Percentiles rank a stretch among this genome's conserved stretches.
Evolutionary conservation across 352 stramenopile species (phyloP).

Genomic region (Phytophthora tubulina): DNA sequence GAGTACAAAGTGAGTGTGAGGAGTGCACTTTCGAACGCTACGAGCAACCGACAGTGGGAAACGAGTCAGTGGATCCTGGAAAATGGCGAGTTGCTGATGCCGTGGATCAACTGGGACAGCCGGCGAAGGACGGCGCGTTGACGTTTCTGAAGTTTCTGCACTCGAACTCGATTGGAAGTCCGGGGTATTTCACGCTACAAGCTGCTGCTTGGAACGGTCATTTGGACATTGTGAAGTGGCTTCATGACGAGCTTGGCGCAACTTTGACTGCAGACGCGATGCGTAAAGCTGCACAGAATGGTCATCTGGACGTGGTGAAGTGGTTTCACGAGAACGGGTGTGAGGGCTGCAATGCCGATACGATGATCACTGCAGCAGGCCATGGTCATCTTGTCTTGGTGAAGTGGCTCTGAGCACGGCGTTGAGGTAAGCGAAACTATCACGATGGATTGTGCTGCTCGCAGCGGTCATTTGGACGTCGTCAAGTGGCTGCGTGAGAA

Average conservation of each 20-base stretch:
- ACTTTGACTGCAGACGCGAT: constrained; percentile 24
- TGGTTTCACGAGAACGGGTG: constrained; percentile 36
- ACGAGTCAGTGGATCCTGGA: constrained; percentile 32
- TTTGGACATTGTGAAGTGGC: constrained; percentile 36
- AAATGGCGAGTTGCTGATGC: constrained; percentile 28
- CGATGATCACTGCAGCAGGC: constrained; percentile 23
- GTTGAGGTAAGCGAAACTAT: constrained; percentile 9
- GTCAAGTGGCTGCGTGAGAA: constrained; percentile 33
- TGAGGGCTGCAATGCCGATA: constrained; percentile 21
- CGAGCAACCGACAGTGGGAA: constrained; percentile 29
- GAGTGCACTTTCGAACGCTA: constrained; percentile 23
- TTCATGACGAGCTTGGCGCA: constrained; percentile 16
- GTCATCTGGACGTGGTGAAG: constrained; percentile 30
- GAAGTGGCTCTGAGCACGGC: constrained; percentile 30
- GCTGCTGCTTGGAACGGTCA: constrained; percentile 29
- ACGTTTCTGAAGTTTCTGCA: constrained; percentile 35
- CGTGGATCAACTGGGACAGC: constrained; percentile 34
- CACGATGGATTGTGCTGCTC: constrained; percentile 29
- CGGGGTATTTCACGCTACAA: constrained; percentile 29
- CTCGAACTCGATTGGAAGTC: constrained; percentile 16
- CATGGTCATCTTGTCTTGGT: constrained; percentile 30
- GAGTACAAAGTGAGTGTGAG: constrained; percentile 21
- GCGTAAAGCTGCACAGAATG: constrained; percentile 29
- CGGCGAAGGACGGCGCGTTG: constrained; percentile 29
- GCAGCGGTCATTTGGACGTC: constrained; percentile 31